Base-by-base conservation (phyloP, 106 monocot genomes). In the Phalaenopsis equestris region DNA sequence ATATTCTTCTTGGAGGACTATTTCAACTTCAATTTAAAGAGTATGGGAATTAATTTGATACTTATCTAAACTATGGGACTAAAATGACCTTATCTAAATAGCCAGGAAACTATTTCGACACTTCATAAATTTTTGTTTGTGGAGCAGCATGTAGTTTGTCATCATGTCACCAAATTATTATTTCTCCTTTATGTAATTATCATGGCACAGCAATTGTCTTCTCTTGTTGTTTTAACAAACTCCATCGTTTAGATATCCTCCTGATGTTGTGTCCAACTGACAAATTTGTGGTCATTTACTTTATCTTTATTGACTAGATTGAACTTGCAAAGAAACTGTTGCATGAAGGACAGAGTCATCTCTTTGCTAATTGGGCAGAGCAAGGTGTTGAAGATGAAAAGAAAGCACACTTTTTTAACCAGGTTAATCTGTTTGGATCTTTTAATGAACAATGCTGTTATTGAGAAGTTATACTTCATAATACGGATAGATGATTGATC, bases 351-450 rank as follows among this genome's bases (percentile, higher is more conserved):
- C 97, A 97, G 56, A 78, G 55, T 8, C 97, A 97, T 85, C 86
- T 97, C 2, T 97, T 97, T 84, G 67, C 72, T 43, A 87, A 97
- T 70, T 97, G 97, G 97, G 78, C 92, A 16, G 94, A 88, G 16
- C 92, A 87, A 37, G 94, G 92, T 21, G 84, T 89, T 55, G 90
- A 92, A 75, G 92, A 92, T 83, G 84, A 87, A 55, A 90, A 76
- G 75, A 94, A 94, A 75, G 85, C 48, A 56, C 57, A 61, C 75
- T 94, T 97, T 72, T 92, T 97, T 55, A 82, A 92, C 72, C 94
- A 97, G 92, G 94, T 97, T 81, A 48, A 36, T 68, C 37, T 72
- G 11, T 52, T 73, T 11, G n/a, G 41, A 39, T 73, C 12, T n/a
- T 58, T 58, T 56, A 8, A 81, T 23, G 43, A n/a, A 73, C 18